These are phyloP conservation scores for Diaporthe citri DNA, from an alignment of 2,329 filamentous ascomycete species.

Conservation along the genomic window DNA sequence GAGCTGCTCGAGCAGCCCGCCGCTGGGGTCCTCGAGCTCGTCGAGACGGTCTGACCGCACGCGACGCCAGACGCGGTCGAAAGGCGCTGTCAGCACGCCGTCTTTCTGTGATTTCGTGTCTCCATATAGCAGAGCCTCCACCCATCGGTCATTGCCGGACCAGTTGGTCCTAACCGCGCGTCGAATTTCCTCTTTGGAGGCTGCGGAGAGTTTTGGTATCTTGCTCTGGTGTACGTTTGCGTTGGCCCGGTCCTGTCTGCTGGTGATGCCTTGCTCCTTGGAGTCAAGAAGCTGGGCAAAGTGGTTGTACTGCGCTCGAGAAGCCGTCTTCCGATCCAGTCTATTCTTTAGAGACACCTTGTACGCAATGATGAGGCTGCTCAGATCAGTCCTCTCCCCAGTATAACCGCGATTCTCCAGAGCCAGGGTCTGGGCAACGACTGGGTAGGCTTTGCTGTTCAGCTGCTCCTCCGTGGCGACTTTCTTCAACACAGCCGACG, in stretches of 20 bases:
- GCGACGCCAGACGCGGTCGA: constrained; percentile 78
- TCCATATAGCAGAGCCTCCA: constrained; percentile 77
- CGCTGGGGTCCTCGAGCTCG: constrained; percentile 64
- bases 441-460: constrained; percentile 50
- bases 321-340: constrained; percentile 70
- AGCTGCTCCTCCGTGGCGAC: constrained; percentile 58
- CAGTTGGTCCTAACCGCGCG: constrained; percentile 78
- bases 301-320: constrained; percentile 69
- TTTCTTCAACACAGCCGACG: constrained; percentile 83
- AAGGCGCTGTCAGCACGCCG: constrained; percentile 74
- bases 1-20: constrained; percentile 76
- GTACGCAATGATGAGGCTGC: constrained; percentile 80
- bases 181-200: constrained; percentile 64
- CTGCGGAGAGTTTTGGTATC: constrained; percentile 50
- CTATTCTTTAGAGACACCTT: constrained; percentile 72
- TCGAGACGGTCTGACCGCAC: constrained; percentile 70
- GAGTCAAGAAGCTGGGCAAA: constrained; percentile 74
- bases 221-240: constrained; percentile 9
- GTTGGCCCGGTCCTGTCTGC: constrained; percentile 63
- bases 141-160: constrained; percentile 82
- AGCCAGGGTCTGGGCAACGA: constrained; percentile 67
- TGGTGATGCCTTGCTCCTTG: constrained; percentile 71
- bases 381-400: constrained; percentile 66
- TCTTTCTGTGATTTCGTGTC: constrained; percentile 70
- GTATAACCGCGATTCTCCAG: constrained; percentile 70